Evolutionary conservation across 148 eudicot genomes (phyloP).

Genomic region (Persicaria maculosa): DNA sequence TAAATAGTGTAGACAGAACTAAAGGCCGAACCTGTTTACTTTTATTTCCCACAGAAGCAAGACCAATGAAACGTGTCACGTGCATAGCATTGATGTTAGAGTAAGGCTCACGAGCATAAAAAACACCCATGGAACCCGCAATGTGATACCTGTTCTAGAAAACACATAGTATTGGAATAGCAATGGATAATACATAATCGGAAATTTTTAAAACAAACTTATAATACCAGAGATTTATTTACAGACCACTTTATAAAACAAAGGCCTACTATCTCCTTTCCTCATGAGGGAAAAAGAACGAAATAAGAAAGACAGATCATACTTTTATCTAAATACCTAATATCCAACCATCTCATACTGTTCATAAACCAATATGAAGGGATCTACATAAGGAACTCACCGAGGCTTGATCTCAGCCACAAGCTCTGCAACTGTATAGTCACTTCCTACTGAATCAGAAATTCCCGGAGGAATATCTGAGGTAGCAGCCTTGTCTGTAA

Average conservation of each 20-base stretch:
- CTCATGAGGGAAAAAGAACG: background rate
- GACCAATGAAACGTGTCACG: slow-evolving; percentile 89
- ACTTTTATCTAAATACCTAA: background rate
- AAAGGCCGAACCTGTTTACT: slow-evolving; percentile 59
- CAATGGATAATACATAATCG: background rate
- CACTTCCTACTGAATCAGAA: slow-evolving; percentile 45
- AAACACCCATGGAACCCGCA: slow-evolving; percentile 71
- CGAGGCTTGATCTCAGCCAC: slow-evolving; percentile 91
- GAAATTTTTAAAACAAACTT: background rate
- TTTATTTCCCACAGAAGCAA: slow-evolving; percentile 89
- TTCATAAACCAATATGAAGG: background rate
- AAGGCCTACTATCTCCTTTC: background rate
- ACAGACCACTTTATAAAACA: background rate
- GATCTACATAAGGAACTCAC: slow-evolving; percentile 34
- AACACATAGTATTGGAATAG: slow-evolving; percentile 19
- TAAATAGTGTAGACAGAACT: background rate
- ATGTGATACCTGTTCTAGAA: slow-evolving; percentile 64
- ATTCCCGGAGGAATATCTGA: slow-evolving; percentile 50
- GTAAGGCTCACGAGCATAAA: slow-evolving; percentile 87
- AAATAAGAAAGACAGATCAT: background rate
- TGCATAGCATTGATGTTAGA: slow-evolving; percentile 64
- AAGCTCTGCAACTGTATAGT: slow-evolving; percentile 62
- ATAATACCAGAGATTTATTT: background rate
- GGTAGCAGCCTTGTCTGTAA: slow-evolving; percentile 48
- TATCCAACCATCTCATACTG: background rate